Percentiles rank a stretch among this genome's conserved stretches.
Evolutionary conservation across 441 rosid species (phyloP).

Genomic region (Adansonia rubrostipa): DNA sequence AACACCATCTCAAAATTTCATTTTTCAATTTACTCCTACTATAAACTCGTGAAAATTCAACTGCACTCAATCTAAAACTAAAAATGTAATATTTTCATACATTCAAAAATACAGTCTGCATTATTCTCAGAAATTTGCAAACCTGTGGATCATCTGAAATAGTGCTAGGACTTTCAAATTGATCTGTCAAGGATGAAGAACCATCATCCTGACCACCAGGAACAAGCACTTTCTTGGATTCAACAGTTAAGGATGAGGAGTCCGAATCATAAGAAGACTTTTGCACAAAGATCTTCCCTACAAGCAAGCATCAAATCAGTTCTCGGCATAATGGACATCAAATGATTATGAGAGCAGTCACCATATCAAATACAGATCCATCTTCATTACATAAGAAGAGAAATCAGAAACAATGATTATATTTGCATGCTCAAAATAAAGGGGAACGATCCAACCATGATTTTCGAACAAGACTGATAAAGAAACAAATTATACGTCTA

Average conservation of each 20-base stretch:
- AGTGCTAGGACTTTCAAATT: slow-evolving; percentile 40
- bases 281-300: slow-evolving; percentile 75
- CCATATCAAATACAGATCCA: background rate
- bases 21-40: background rate
- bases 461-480: background rate
- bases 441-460: background rate
- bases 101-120: background rate
- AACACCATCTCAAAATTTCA: slow-evolving; percentile 6
- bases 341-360: background rate
- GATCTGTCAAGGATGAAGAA: slow-evolving; percentile 54
- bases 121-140: background rate
- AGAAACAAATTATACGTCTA: background rate
- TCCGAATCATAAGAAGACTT: slow-evolving; percentile 69
- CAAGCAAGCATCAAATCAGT: slow-evolving; percentile 45
- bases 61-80: background rate
- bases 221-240: slow-evolving; percentile 72
- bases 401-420: background rate
- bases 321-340: slow-evolving; percentile 8
- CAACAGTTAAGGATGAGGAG: slow-evolving; percentile 50
- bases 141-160: slow-evolving; percentile 65
- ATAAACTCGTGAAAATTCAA: background rate
- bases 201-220: slow-evolving; percentile 52
- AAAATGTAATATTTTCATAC: background rate
- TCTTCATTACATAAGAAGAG: slow-evolving; percentile 23
- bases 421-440: background rate